These are phyloP conservation scores for Russula griseocarnosa DNA, from an alignment of 768 basidiomycete species.

Conservation along the genomic window DNA sequence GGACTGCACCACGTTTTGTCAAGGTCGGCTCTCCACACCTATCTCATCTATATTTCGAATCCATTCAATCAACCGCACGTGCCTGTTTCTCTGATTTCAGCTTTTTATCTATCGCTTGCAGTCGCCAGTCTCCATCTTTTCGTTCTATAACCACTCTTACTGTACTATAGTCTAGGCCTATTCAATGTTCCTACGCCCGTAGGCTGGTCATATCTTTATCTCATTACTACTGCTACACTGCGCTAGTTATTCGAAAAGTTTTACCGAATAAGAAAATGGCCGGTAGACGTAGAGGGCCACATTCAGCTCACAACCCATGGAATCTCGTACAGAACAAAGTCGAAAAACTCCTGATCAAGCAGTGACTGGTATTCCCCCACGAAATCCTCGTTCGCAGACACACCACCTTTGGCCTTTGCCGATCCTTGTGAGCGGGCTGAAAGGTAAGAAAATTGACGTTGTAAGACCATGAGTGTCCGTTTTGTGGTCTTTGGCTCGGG, in stretches of 20 bases:
- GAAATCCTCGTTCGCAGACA: conserved; percentile 57
- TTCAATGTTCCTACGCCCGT: conserved; percentile 47
- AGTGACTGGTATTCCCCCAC: conserved; percentile 88
- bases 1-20: conserved; percentile 23
- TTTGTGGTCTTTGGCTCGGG: conserved; percentile 83
- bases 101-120: conserved; percentile 25
- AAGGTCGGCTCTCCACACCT: conserved; percentile 14
- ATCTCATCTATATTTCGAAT: conserved; percentile 26
- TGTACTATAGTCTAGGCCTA: conserved; percentile 41
- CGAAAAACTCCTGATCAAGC: conserved; percentile 93
- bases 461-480: conserved; percentile 69
- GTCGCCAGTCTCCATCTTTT: conserved; percentile 14
- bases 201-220: conserved; percentile 60
- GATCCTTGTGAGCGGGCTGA: conserved; percentile 57
- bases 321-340: conserved; percentile 92
- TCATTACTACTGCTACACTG: conserved; percentile 28
- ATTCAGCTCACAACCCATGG: conserved; percentile 76
- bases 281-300: conserved; percentile 20
- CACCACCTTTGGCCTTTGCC: conserved; percentile 42
- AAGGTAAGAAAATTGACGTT: conserved; percentile 77
- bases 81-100: conserved; percentile 22
- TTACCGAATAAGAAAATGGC: conserved; percentile 22
- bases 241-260: conserved; percentile 20
- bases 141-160: conserved; percentile 13
- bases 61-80: conserved; percentile 16